phyloP scores from a whole-genome alignment of 257 asterid genomes.

The Solanum corneliomulleri region DNA sequence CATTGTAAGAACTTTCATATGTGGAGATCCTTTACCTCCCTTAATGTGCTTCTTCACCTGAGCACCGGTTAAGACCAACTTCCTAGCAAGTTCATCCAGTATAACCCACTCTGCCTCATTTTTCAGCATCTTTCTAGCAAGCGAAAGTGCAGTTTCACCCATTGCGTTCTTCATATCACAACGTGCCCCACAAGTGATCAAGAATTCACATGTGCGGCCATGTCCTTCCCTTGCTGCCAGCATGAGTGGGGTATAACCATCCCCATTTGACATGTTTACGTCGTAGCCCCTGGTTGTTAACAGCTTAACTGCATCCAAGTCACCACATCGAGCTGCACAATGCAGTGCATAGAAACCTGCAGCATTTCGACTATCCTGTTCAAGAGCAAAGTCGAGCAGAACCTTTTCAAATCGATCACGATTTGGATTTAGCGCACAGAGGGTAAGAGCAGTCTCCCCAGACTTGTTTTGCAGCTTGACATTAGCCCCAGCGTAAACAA shows the following conservation, averaged over 20 bases:
- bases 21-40: slow-evolving; percentile 75
- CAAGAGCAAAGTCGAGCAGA: slow-evolving; percentile 72
- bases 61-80: slow-evolving; percentile 44
- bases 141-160: slow-evolving; percentile 62
- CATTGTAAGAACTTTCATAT: slow-evolving; percentile 43
- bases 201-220: slow-evolving; percentile 38
- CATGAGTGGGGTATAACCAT: slow-evolving; percentile 66
- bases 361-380: slow-evolving; percentile 42
- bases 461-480: slow-evolving; percentile 48
- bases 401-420: slow-evolving; percentile 60
- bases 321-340: slow-evolving; percentile 66
- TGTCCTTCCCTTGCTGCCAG: slow-evolving; percentile 70
- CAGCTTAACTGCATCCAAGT: slow-evolving; percentile 48
- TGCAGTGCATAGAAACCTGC: slow-evolving; percentile 67
- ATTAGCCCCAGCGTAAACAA: slow-evolving; percentile 69
- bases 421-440: slow-evolving; percentile 34
- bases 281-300: slow-evolving; percentile 47
- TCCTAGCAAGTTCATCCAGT: slow-evolving; percentile 48
- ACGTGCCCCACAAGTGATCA: slow-evolving; percentile 44
- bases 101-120: slow-evolving; percentile 37
- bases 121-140: slow-evolving; percentile 19
- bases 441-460: slow-evolving; percentile 52
- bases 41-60: slow-evolving; percentile 49
- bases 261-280: slow-evolving; percentile 40
- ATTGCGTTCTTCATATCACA: slow-evolving; percentile 28